Conservation (phyloP, 2,329 filamentous ascomycete species). For the Sodiomyces alkalinus region DNA sequence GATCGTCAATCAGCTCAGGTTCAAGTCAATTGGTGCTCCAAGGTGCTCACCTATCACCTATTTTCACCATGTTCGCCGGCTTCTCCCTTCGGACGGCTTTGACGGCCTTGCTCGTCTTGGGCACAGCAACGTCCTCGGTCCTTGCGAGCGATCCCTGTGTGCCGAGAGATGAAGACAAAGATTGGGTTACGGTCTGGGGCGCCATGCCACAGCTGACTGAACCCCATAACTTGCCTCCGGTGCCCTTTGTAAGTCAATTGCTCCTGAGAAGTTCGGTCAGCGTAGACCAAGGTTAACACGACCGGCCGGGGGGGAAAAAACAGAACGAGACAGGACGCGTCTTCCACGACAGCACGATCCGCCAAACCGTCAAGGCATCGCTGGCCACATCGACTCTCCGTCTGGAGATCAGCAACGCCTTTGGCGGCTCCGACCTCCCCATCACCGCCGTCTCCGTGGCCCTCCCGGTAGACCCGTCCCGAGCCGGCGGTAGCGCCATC, state of each 20-base stretch:
- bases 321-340: slow-evolving; percentile 36
- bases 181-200: slow-evolving; percentile 48
- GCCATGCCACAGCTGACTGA: slow-evolving; percentile 49
- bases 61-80: not conserved
- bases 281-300: too few relatives aligned
- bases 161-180: slow-evolving; percentile 15
- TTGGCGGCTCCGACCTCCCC: slow-evolving; percentile 40
- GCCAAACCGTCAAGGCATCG: slow-evolving; percentile 44
- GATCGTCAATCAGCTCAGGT: too few relatives aligned
- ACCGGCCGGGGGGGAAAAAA: too few relatives aligned
- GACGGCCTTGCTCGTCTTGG: not conserved
- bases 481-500: slow-evolving; percentile 32
- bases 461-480: slow-evolving; percentile 30
- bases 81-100: not conserved
- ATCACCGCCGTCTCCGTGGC: slow-evolving; percentile 42
- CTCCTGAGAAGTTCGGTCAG: too few relatives aligned
- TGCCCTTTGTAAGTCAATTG: slow-evolving; percentile 36
- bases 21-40: too few relatives aligned
- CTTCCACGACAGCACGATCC: slow-evolving; percentile 43
- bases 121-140: not conserved
- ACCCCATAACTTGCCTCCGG: slow-evolving; percentile 38
- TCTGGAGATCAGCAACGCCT: slow-evolving; percentile 45
- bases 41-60: too few relatives aligned
- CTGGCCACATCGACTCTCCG: slow-evolving; percentile 37
- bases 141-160: too few relatives aligned